A percentile compares a stretch with the other conserved stretches of the same genome.
phyloP scores from a whole-genome alignment of 768 basidiomycete species.

The Pleurotus sapidus region DNA sequence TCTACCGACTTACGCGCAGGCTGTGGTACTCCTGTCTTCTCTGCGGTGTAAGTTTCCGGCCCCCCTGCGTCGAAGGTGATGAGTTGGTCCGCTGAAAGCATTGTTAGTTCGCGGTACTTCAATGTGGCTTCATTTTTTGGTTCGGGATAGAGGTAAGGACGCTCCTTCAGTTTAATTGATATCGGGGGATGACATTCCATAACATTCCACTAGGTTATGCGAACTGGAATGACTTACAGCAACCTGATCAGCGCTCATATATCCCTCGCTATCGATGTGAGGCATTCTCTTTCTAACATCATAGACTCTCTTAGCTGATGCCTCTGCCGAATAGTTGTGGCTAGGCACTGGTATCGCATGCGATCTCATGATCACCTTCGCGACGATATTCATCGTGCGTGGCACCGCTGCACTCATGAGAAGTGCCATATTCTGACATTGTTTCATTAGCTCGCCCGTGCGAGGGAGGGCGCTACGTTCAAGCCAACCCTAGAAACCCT shows the following conservation, averaged over 20 bases:
- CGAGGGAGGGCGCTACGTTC: neutral
- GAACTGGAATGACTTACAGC: neutral
- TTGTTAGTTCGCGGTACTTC: neutral
- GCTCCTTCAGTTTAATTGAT: neutral
- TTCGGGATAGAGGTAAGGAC: neutral
- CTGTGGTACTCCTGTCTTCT: slow-evolving; percentile 9
- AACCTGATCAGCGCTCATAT: neutral
- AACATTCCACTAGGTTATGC: neutral
- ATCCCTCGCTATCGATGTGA: neutral
- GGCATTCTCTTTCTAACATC: neutral
- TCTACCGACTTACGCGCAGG: neutral
- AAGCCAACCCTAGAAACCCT: neutral
- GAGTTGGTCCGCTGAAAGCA: neutral
- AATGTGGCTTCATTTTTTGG: neutral
- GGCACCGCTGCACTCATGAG: too few species aligned
- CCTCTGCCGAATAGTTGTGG: slow-evolving; percentile 9
- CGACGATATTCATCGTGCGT: slow-evolving; percentile 13
- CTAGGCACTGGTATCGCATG: slow-evolving; percentile 5
- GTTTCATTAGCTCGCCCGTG: neutral
- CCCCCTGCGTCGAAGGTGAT: neutral
- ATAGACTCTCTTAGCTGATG: neutral
- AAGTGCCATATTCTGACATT: neutral
- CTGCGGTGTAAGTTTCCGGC: neutral
- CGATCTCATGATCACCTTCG: slow-evolving; percentile 12
- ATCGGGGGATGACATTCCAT: too few species aligned